Percentiles rank a stretch among this genome's conserved stretches.
Evolutionary conservation across 805 yeast species (phyloP).

Genomic region (Kuraishia floccosa): DNA sequence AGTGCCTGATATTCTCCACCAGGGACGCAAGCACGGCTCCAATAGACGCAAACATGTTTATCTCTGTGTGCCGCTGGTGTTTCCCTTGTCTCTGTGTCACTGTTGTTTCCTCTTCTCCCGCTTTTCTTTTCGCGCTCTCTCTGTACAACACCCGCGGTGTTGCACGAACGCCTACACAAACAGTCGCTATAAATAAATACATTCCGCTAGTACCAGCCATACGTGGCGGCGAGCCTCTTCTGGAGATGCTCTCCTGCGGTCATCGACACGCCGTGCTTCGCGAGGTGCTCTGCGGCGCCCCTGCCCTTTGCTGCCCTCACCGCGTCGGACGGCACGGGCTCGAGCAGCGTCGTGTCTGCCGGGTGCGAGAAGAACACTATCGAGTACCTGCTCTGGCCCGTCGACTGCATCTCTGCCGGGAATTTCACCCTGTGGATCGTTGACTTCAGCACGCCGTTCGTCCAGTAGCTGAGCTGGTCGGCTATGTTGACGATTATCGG

Average conservation of each 20-base stretch:
- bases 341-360: slow-evolving; percentile 45
- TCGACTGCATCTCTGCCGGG: slow-evolving; percentile 34
- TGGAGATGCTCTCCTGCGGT: slow-evolving; percentile 63
- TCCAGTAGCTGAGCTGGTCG: slow-evolving; percentile 65
- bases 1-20: too few species aligned
- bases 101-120: too few species aligned
- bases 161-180: too few species aligned
- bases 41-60: too few species aligned
- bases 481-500: slow-evolving; percentile 68
- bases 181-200: too few species aligned
- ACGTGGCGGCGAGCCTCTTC: slow-evolving; percentile 56
- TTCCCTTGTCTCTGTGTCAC: too few species aligned
- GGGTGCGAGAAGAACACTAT: slow-evolving; percentile 78
- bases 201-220: slow-evolving; percentile 37
- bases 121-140: too few species aligned
- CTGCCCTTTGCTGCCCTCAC: slow-evolving; percentile 16
- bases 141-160: too few species aligned
- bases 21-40: too few species aligned
- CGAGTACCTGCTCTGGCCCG: slow-evolving; percentile 60
- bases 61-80: too few species aligned
- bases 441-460: slow-evolving; percentile 55
- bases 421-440: slow-evolving; percentile 57
- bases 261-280: slow-evolving; percentile 28
- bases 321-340: slow-evolving; percentile 58
- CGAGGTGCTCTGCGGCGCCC: slow-evolving; percentile 21